Conservation (phyloP, 2,329 filamentous ascomycete genomes). For the Cladosporium austrohemisphaericum region DNA sequence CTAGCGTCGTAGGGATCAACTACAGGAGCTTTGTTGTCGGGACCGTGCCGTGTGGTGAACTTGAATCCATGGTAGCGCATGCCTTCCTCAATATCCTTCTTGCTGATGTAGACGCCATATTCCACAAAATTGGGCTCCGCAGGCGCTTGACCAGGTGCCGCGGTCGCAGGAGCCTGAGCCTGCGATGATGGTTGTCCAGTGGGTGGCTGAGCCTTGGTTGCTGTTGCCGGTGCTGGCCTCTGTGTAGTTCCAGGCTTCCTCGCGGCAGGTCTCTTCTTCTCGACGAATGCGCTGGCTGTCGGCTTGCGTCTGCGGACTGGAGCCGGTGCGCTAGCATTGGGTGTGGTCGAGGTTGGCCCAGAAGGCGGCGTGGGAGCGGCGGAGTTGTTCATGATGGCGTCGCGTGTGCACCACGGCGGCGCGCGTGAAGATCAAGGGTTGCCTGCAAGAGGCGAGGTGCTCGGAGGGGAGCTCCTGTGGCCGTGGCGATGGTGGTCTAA, state of each 20-base stretch:
- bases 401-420: neutral
- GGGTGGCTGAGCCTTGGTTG: neutral
- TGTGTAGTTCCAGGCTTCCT: constrained; percentile 34
- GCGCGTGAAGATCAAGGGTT: neutral
- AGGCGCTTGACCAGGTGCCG: neutral
- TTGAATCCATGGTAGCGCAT: constrained; percentile 85
- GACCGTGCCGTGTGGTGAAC: constrained; percentile 56
- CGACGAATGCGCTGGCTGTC: constrained; percentile 33
- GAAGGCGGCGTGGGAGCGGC: constrained; percentile 29
- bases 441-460: too few relatives aligned
- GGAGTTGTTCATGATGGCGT: constrained; percentile 32
- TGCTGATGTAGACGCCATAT: constrained; percentile 60
- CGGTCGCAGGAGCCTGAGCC: neutral
- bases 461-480: too few relatives aligned
- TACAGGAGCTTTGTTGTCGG: constrained; percentile 27
- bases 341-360: constrained; percentile 25
- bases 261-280: constrained; percentile 22
- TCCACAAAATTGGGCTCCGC: neutral
- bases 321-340: constrained; percentile 35
- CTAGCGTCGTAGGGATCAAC: constrained; percentile 67
- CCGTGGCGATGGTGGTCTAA: too few relatives aligned
- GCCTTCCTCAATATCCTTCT: constrained; percentile 72
- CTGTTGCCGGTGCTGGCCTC: constrained; percentile 3
- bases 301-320: constrained; percentile 34
- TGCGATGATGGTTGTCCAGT: constrained; percentile 1